These are phyloP conservation scores for Aurantiochytrium sp. DNA, from an alignment of 108 stramenopile species.

Conservation along the genomic window DNA sequence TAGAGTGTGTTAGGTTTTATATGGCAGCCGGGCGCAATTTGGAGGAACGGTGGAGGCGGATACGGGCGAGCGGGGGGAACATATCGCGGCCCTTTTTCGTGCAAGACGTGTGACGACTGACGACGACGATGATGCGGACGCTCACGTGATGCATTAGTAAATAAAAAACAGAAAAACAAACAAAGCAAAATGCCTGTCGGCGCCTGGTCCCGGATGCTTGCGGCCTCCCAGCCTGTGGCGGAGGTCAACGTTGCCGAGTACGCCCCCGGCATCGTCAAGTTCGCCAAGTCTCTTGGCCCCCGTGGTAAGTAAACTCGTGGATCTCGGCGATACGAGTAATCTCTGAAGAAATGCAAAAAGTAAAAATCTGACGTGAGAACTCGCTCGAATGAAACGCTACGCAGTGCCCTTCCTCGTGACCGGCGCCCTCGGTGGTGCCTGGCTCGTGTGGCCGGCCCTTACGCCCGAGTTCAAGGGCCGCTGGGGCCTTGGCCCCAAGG, in stretches of 20 bases:
- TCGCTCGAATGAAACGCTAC: neutral
- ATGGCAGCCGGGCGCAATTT: too few species aligned
- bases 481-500: constrained; percentile 11
- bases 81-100: too few species aligned
- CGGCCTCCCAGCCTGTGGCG: neutral
- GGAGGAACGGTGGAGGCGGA: too few species aligned
- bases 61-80: too few species aligned
- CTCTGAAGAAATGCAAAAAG: neutral
- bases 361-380: neutral
- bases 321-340: neutral
- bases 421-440: neutral
- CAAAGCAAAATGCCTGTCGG: neutral
- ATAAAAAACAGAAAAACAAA: too few species aligned
- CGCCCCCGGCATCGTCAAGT: neutral
- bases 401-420: neutral
- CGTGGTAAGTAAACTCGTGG: neutral
- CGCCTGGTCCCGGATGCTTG: neutral
- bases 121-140: too few species aligned
- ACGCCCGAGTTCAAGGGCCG: constrained; percentile 18
- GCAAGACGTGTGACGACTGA: too few species aligned
- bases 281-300: neutral
- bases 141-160: too few species aligned
- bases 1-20: too few species aligned
- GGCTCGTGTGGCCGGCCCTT: constrained; percentile 9
- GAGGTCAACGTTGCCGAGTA: neutral